Conservation (phyloP, 805 yeast species). For the Spathaspora gorwiae region DNA sequence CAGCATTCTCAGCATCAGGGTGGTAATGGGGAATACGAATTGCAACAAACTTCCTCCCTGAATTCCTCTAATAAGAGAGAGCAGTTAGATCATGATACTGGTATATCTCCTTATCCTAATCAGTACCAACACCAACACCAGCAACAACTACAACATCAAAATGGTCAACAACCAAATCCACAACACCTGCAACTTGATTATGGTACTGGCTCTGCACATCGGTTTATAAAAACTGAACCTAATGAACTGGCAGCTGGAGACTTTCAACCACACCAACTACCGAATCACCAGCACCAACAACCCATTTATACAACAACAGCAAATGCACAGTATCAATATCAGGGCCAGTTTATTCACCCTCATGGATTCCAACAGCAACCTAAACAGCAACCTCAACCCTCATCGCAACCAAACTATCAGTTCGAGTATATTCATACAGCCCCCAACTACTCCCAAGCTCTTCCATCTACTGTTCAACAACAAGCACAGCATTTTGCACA, state of each 20-base stretch:
- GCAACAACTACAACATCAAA: neutral
- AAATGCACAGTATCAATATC: neutral
- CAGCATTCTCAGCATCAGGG: neutral
- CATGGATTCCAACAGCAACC: conserved; percentile 1
- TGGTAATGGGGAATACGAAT: neutral
- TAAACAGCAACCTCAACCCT: conserved; percentile 3
- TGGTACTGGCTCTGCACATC: no score
- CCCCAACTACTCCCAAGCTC: neutral
- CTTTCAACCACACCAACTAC: neutral
- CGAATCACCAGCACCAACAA: neutral
- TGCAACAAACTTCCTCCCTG: neutral
- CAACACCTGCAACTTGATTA: neutral
- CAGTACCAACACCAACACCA: neutral
- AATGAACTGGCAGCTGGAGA: no score
- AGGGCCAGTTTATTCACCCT: neutral
- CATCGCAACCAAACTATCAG: neutral
- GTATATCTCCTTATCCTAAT: neutral
- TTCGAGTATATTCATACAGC: conserved; percentile 1
- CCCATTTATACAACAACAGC: conserved; percentile 1
- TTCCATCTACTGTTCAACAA: neutral
- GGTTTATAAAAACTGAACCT: no score
- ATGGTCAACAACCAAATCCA: neutral
- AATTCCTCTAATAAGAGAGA: neutral
- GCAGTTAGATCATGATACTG: neutral
- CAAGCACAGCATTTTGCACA: neutral